Base-by-base conservation (phyloP, 179 eudicot species). In the Spergularia azorica region DNA sequence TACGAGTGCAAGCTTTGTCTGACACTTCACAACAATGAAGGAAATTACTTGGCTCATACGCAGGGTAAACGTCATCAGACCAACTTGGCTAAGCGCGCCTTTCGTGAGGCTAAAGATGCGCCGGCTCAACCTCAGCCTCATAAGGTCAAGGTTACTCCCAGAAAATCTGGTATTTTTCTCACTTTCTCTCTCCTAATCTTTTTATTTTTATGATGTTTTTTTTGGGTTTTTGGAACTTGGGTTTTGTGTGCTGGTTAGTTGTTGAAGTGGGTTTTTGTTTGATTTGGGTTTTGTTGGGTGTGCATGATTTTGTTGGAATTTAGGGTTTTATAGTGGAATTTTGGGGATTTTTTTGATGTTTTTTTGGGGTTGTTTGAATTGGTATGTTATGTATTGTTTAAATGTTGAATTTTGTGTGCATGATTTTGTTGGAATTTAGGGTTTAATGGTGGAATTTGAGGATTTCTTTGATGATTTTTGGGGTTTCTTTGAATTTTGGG, bases 1-100 rank as follows among this genome's bases (percentile, higher is more conserved):
- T 93, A 91, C 21, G 98, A 91, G 84, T 93, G 98, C 55, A 95
- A 95, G 85, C 91, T 95, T 38, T 95, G 98, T 73, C 61, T 95
- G 63, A 95, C 98, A 8, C 69, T 95, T 82, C 98, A 95, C 84
- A 95, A 95, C 84, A 95, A 95, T 69, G 98, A 95, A 87, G 98
- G 98, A n/a, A 95, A 95, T 60, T 95, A 95, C 84, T 87, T 95
- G 95, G 98, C 98, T 21, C 98, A 95, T 54, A 95, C 98, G 1
- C 98, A 95, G 66, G 98, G 98, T 43, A 95, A 95, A 76, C 89
- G 98, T 1, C 97, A 95, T 72, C 98, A 95, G 89, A 93, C 98
- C 55, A 95, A 95, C 81, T 83, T 95, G 89, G 97, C 97, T 0
- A 95, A 95, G 82, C 79, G 98, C 79, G 98, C 98, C 51, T 96